Percentiles rank a stretch among this genome's conserved stretches.
phyloP scores from a whole-genome alignment of 805 yeast species.

The Saccharomycopsis schoenii region DNA sequence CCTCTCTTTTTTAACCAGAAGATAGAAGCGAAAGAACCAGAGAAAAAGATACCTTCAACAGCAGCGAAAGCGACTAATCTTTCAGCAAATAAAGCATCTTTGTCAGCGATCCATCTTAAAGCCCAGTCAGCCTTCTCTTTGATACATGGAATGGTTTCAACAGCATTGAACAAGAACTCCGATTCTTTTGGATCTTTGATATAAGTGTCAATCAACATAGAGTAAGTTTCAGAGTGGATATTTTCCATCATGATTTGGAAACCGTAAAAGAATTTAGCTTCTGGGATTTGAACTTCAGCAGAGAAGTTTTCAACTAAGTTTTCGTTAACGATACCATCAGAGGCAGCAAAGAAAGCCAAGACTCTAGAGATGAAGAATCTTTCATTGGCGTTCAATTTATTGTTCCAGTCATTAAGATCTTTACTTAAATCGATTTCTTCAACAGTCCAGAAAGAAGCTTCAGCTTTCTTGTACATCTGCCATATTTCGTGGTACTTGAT shows the following conservation, averaged over 20 bases:
- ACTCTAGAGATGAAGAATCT: constrained; percentile 87
- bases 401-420: constrained; percentile 89
- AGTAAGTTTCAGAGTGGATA: constrained; percentile 96
- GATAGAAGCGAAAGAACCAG: constrained; percentile 96
- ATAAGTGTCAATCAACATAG: constrained; percentile 87
- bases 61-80: constrained; percentile 98
- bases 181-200: constrained; percentile 94
- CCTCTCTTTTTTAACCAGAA: constrained; percentile 99
- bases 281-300: constrained; percentile 94
- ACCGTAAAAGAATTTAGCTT: constrained; percentile 97
- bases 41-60: constrained; percentile 96
- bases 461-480: constrained; percentile 98
- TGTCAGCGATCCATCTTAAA: constrained; percentile 88
- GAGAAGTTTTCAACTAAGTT: constrained; percentile 95
- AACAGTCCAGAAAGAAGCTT: constrained; percentile 99
- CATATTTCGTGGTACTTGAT: constrained; percentile 95
- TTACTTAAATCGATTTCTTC: constrained; percentile 95
- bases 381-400: constrained; percentile 81
- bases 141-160: constrained; percentile 92
- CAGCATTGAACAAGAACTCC: constrained; percentile 85
- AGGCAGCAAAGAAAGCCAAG: constrained; percentile 95
- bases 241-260: constrained; percentile 99
- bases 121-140: constrained; percentile 99
- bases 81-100: constrained; percentile 84
- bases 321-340: constrained; percentile 97